Base-by-base conservation (phyloP, 768 basidiomycete genomes). In the Lentinus brumalis region DNA sequence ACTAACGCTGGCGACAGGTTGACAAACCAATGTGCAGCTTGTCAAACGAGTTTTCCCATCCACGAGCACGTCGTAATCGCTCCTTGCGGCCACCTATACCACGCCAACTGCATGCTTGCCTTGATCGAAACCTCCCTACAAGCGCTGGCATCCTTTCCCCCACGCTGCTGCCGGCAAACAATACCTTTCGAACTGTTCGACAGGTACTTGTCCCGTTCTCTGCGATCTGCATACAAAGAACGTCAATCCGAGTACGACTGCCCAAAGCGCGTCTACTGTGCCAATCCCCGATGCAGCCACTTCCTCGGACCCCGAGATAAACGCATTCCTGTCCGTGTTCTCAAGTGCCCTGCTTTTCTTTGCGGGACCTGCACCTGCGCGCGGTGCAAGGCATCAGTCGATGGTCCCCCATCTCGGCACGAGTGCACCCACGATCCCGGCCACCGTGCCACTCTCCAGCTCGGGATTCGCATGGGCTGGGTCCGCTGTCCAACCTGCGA, bases 61-160 rank as follows among this genome's bases (percentile, higher is more conserved):
- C 50, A 58, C 41, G 56, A 47, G 5, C 45, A 58, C 10, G 32
- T 52, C 2, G 40, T 66, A 4, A 59, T 51, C n/a, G 54, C 59
- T 18, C 66, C 69, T 5, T 73, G 72, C 53, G 62, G 64, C 16
- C 70, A 74, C 52, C 45, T 46, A 32, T 74, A 71, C 60, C 66
- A 72, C 57, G 18, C 40, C 21, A 46, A 47, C 2, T 74, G 73
- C 59, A 42, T 70, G 4, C 52, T 63, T n/a, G 32, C 54, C 41
- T 66, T 73, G 56, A 67, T 72, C 57, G 38, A 67, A 29, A 50
- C 62, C 2, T 56, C 71, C 15, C 56, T 59, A 18, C 58, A 53
- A 12, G 67, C 72, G 60, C 67, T 70, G 38, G 53, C 67, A 4
- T 57, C 70, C 12, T 71, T 71, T 60, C 73, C 74, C 3, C 74